These are phyloP conservation scores for Coemansia sp. DNA, from an alignment of 192 early-diverging fungal species.

Conservation along the genomic window DNA sequence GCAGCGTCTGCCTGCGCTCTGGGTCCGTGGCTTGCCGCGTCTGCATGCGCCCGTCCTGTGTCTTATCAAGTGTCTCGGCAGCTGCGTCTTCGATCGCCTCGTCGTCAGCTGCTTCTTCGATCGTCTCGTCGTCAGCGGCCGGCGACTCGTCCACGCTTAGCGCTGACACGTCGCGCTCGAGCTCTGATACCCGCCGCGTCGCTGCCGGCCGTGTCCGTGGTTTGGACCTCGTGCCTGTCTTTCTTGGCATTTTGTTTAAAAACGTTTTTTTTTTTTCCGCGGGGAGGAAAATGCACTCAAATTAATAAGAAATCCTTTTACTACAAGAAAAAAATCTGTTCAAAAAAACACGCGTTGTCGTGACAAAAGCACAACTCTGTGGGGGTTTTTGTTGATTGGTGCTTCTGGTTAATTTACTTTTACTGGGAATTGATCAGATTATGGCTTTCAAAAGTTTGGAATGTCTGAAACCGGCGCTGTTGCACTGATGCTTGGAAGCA, in stretches of 20 bases:
- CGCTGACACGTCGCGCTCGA: constrained; percentile 8
- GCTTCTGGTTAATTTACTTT: too few relatives aligned
- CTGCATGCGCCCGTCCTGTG: constrained; percentile 21
- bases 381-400: too few relatives aligned
- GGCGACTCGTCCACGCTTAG: constrained; percentile 7
- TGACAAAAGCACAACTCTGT: too few relatives aligned
- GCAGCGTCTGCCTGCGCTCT: constrained; percentile 22
- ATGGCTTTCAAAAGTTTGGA: too few relatives aligned
- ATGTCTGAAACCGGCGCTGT: too few relatives aligned
- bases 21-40: constrained; percentile 39
- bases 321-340: constrained; percentile 6
- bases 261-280: too few relatives aligned
- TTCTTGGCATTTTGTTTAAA: neutral
- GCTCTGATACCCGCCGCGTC: constrained; percentile 6
- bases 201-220: neutral
- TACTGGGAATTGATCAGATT: too few relatives aligned
- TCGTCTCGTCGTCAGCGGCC: constrained; percentile 1
- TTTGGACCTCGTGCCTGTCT: neutral
- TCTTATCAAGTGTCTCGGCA: neutral
- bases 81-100: neutral
- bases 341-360: constrained; percentile 7
- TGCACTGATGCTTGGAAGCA: neutral
- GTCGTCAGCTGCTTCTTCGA: neutral
- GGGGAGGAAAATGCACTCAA: too few relatives aligned
- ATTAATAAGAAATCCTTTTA: neutral